phyloP scores from a whole-genome alignment of 2,329 filamentous ascomycete species.

The Cercospora zeae-maydis region DNA sequence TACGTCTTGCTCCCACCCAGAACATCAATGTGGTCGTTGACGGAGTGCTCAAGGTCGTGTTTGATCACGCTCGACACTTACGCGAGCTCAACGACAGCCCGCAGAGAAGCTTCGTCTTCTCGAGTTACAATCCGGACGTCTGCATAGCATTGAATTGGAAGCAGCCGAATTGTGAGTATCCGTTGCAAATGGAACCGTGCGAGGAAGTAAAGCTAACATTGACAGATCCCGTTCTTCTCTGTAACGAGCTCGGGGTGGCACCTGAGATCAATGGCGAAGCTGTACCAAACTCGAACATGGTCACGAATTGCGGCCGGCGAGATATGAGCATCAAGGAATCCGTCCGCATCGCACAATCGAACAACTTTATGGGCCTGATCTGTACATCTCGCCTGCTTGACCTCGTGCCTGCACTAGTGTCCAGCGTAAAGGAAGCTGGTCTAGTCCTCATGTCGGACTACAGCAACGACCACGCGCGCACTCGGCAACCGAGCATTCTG shows the following conservation, averaged over 20 bases:
- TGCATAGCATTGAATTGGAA: slow-evolving; percentile 99
- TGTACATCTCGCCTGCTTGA: slow-evolving; percentile 84
- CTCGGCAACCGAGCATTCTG: slow-evolving; percentile 47
- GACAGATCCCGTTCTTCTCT: slow-evolving; percentile 81
- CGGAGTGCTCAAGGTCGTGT: slow-evolving; percentile 76
- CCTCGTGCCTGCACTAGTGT: slow-evolving; percentile 85
- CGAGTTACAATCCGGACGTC: slow-evolving; percentile 82
- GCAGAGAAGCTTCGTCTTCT: slow-evolving; percentile 86
- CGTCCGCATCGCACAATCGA: slow-evolving; percentile 85
- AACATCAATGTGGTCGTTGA: slow-evolving; percentile 88
- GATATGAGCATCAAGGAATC: slow-evolving; percentile 91
- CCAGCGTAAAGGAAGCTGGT: slow-evolving; percentile 91
- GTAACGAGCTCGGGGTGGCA: slow-evolving; percentile 68
- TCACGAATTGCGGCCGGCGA: slow-evolving; percentile 63
- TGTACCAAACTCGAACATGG: slow-evolving; percentile 28
- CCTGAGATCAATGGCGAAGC: slow-evolving; percentile 13
- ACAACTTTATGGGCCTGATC: slow-evolving; percentile 97
- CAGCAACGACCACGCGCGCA: slow-evolving; percentile 40
- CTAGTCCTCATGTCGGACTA: slow-evolving; percentile 89
- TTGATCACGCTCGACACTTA: slow-evolving; percentile 77
- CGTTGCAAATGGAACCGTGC: not conserved
- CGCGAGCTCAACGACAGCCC: slow-evolving; percentile 64
- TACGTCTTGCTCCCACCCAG: slow-evolving; percentile 68
- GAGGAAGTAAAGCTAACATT: slow-evolving; percentile 16
- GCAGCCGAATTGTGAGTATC: slow-evolving; percentile 78